These are phyloP conservation scores for Solanum aculeatissimum DNA, from an alignment of 305 asterid genomes.

Conservation along the genomic window DNA sequence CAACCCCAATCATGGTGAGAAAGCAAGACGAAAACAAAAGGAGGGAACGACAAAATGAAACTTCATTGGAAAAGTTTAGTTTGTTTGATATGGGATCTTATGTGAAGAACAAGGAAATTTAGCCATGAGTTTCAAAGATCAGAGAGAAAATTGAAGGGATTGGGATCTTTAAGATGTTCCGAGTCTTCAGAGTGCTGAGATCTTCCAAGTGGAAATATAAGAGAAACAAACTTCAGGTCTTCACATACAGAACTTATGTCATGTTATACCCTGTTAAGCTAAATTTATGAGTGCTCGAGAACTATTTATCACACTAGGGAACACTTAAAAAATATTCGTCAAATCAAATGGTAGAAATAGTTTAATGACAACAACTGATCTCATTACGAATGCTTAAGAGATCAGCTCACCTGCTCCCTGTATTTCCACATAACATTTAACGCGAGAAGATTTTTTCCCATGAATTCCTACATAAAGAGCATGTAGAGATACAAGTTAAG, in stretches of 20 bases:
- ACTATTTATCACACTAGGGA: neutral
- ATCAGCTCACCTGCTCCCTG: conserved; percentile 72
- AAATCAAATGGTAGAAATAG: neutral
- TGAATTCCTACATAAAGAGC: conserved; percentile 62
- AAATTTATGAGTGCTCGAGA: neutral
- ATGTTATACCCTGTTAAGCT: neutral
- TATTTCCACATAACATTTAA: conserved; percentile 98
- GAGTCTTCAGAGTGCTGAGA: neutral
- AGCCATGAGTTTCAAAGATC: neutral
- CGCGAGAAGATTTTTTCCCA: conserved; percentile 95
- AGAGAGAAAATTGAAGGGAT: neutral
- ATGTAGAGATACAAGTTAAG: neutral
- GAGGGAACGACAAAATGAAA: neutral
- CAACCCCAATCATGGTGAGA: neutral
- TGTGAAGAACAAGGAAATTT: neutral
- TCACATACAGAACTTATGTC: neutral
- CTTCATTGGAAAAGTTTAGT: neutral
- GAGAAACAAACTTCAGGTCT: neutral
- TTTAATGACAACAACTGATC: neutral
- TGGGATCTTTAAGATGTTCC: neutral
- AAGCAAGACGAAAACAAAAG: neutral
- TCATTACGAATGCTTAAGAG: neutral
- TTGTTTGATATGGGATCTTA: neutral
- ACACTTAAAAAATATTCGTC: neutral
- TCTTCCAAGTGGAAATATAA: neutral